These are phyloP conservation scores for Zoysia matrella DNA, from an alignment of 202 grass and related monocot genomes.

Conservation along the genomic window DNA sequence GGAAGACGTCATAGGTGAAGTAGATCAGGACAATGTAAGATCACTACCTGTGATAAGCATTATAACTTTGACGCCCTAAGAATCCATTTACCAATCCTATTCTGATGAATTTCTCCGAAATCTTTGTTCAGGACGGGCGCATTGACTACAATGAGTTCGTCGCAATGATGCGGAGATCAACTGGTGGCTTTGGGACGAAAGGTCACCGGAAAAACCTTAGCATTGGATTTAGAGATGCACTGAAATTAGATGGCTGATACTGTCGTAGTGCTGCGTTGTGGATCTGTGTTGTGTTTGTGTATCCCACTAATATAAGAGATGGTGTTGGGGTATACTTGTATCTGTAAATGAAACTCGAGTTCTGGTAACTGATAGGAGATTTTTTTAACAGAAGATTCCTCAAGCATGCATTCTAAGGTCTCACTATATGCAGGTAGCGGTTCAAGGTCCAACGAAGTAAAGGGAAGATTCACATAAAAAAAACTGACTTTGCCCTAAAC, in stretches of 20 bases:
- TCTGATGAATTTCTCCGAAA: neutral
- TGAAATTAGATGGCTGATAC: constrained; percentile 52
- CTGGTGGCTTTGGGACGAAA: constrained; percentile 50
- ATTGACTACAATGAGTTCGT: constrained; percentile 82
- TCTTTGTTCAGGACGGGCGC: constrained; percentile 54
- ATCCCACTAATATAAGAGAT: constrained; percentile 15
- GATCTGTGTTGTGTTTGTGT: neutral
- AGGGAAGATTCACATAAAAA: too few species aligned
- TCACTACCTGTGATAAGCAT: neutral
- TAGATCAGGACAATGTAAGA: constrained; percentile 84
- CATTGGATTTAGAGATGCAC: constrained; percentile 55
- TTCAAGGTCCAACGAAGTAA: too few species aligned
- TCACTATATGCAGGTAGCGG: too few species aligned
- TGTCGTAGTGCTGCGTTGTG: constrained; percentile 30
- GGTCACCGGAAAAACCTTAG: constrained; percentile 41
- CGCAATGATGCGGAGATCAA: constrained; percentile 64
- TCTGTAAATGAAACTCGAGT: neutral
- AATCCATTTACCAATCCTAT: neutral
- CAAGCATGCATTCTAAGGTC: neutral
- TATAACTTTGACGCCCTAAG: neutral
- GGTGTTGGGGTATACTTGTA: constrained; percentile 48
- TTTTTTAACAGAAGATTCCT: neutral
- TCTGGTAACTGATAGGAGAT: constrained; percentile 36
- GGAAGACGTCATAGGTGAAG: constrained; percentile 80
- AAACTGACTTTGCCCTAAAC: too few species aligned